Conservation (phyloP, 2,329 filamentous ascomycete genomes). For the Beauveria australis region DNA sequence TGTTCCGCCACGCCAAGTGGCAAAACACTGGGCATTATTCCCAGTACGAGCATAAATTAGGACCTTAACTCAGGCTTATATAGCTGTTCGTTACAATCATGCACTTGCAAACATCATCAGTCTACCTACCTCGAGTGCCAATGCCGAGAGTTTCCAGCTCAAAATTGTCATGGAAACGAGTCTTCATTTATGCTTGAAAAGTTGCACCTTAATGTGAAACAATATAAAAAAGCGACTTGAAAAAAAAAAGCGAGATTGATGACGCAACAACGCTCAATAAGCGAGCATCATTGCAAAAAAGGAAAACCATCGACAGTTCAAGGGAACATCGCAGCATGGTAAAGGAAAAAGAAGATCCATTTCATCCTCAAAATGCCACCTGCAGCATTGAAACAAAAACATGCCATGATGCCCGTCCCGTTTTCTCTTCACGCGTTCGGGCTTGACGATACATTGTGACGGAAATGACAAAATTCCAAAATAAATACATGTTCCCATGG, state of each 20-base stretch:
- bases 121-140: too few relatives aligned
- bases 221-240: not conserved
- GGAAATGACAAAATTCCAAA: slow-evolving; percentile 2
- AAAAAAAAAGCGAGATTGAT: not conserved
- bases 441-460: slow-evolving; percentile 1
- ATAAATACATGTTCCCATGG: slow-evolving; percentile 2
- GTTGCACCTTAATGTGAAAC: not conserved
- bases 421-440: not conserved
- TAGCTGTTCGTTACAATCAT: too few relatives aligned
- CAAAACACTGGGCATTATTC: too few relatives aligned
- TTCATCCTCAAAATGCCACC: slow-evolving; percentile 1
- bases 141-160: too few relatives aligned
- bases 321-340: not conserved
- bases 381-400: not conserved
- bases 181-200: not conserved
- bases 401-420: slow-evolving; percentile 1
- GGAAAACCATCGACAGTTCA: not conserved
- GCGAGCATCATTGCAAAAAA: not conserved
- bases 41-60: too few relatives aligned
- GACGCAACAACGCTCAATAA: not conserved
- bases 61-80: too few relatives aligned
- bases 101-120: too few relatives aligned
- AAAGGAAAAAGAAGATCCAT: not conserved
- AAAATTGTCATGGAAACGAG: not conserved
- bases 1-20: too few relatives aligned